Evolutionary conservation across 2,329 filamentous ascomycete genomes (phyloP).

Genomic region (Monilinia laxa): DNA sequence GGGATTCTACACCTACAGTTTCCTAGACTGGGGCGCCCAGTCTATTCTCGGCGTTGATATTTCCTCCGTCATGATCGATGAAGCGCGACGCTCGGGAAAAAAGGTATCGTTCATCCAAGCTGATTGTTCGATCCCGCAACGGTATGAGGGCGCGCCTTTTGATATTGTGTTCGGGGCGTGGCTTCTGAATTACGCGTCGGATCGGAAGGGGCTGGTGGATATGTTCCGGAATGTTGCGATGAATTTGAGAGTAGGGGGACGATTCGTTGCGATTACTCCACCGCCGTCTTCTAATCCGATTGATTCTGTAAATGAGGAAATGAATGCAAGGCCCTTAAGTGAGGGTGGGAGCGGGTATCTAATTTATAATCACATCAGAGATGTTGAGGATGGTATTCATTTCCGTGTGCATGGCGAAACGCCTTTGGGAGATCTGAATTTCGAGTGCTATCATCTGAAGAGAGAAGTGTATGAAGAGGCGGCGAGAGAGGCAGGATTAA

Average conservation of each 20-base stretch:
- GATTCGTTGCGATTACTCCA: slow-evolving; percentile 40
- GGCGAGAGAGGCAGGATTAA: slow-evolving; percentile 38
- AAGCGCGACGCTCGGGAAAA: slow-evolving; percentile 30
- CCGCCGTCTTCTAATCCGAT: slow-evolving; percentile 33
- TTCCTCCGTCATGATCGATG: slow-evolving; percentile 41
- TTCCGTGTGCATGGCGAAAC: slow-evolving; percentile 29
- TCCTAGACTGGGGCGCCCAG: slow-evolving; percentile 42
- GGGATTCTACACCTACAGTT: slow-evolving; percentile 41
- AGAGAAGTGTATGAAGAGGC: slow-evolving; percentile 38
- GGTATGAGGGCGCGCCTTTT: slow-evolving; percentile 37
- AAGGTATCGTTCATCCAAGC: slow-evolving; percentile 30
- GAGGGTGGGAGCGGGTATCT: slow-evolving; percentile 29
- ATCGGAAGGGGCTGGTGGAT: slow-evolving; percentile 35
- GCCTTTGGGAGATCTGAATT: slow-evolving; percentile 32
- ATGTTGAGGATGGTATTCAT: slow-evolving; percentile 33
- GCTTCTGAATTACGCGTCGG: slow-evolving; percentile 44
- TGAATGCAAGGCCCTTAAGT: slow-evolving; percentile 25
- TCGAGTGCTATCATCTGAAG: slow-evolving; percentile 38
- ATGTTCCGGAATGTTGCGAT: slow-evolving; percentile 43
- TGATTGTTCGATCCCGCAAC: slow-evolving; percentile 38
- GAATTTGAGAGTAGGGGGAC: slow-evolving; percentile 42
- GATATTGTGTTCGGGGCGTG: slow-evolving; percentile 43
- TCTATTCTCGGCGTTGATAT: slow-evolving; percentile 43
- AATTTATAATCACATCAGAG: slow-evolving; percentile 24
- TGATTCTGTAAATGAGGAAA: slow-evolving; percentile 30